Percentiles rank a stretch among this genome's conserved stretches.
These are phyloP conservation scores for Termitomyces sp. DNA, from an alignment of 768 basidiomycete genomes.

Conservation along the genomic window DNA sequence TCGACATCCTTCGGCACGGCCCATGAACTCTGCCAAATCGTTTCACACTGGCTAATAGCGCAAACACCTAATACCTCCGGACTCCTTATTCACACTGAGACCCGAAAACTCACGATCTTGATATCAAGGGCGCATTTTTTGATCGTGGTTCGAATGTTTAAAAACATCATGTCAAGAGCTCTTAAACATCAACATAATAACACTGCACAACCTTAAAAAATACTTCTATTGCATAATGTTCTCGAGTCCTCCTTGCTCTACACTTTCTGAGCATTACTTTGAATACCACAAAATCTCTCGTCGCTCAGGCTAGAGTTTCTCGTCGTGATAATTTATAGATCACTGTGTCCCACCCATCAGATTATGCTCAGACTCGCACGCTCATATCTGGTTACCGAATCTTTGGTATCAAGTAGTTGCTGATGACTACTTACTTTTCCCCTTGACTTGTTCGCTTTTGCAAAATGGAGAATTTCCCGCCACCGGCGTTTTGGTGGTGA, in stretches of 20 bases:
- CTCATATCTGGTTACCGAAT: background rate
- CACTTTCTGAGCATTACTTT: no score
- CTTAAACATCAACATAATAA: background rate
- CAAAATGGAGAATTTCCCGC: constrained; percentile 23
- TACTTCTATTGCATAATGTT: background rate
- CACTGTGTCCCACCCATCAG: background rate
- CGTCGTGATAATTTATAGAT: background rate
- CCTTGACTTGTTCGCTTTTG: background rate
- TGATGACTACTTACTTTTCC: background rate
- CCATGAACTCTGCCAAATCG: background rate
- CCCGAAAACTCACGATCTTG: background rate
- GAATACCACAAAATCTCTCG: background rate
- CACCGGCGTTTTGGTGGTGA: constrained; percentile 19
- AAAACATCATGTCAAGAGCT: background rate
- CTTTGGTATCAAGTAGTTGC: background rate
- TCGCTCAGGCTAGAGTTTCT: background rate
- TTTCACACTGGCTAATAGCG: background rate
- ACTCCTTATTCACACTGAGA: background rate
- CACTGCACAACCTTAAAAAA: background rate
- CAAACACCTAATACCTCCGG: background rate
- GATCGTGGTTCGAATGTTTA: background rate
- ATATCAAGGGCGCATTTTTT: background rate
- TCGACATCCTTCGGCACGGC: background rate
- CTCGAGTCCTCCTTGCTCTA: background rate
- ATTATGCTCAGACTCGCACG: background rate